A percentile compares a stretch with the other conserved stretches of the same genome.
phyloP scores from a whole-genome alignment of 1,284 basidiomycete species.

The Lentinula novae-zelandiae region DNA sequence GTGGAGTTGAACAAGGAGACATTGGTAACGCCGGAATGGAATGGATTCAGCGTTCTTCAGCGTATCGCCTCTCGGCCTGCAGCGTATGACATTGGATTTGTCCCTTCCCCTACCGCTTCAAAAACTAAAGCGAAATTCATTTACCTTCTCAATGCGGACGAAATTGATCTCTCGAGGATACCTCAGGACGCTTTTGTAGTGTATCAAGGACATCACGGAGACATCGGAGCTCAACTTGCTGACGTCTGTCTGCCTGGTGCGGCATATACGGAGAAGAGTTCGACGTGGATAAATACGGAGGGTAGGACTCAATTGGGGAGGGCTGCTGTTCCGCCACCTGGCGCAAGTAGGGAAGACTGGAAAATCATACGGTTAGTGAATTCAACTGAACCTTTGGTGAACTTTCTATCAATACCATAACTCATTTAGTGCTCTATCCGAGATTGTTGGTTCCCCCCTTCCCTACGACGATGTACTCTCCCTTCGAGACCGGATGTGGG shows the following conservation, averaged over 20 bases:
- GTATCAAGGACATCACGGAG: slow-evolving; percentile 99
- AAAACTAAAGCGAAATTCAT: slow-evolving; percentile 89
- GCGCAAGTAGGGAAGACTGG: slow-evolving; percentile 96
- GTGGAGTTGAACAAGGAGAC: slow-evolving; percentile 76
- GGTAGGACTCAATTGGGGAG: slow-evolving; percentile 91
- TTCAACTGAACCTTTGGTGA: neutral
- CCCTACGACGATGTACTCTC: slow-evolving; percentile 91
- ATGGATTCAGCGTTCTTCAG: slow-evolving; percentile 92
- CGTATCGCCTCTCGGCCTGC: slow-evolving; percentile 92
- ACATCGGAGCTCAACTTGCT: slow-evolving; percentile 93
- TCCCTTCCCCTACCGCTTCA: slow-evolving; percentile 77
- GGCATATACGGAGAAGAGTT: slow-evolving; percentile 95
- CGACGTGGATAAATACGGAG: slow-evolving; percentile 97
- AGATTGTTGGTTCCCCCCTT: slow-evolving; percentile 75
- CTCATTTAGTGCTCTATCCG: slow-evolving; percentile 76
- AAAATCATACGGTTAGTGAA: slow-evolving; percentile 84
- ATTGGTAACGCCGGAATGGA: slow-evolving; percentile 90
- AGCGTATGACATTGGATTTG: slow-evolving; percentile 93
- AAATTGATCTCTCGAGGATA: slow-evolving; percentile 88
- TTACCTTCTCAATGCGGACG: slow-evolving; percentile 96
- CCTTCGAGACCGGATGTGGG: slow-evolving; percentile 95
- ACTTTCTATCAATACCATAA: neutral
- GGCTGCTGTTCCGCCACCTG: slow-evolving; percentile 93
- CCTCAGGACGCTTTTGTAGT: slow-evolving; percentile 96
- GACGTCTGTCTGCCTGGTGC: slow-evolving; percentile 93